Base-by-base conservation (phyloP, 768 basidiomycete species). In the Auriculariales sp. region DNA sequence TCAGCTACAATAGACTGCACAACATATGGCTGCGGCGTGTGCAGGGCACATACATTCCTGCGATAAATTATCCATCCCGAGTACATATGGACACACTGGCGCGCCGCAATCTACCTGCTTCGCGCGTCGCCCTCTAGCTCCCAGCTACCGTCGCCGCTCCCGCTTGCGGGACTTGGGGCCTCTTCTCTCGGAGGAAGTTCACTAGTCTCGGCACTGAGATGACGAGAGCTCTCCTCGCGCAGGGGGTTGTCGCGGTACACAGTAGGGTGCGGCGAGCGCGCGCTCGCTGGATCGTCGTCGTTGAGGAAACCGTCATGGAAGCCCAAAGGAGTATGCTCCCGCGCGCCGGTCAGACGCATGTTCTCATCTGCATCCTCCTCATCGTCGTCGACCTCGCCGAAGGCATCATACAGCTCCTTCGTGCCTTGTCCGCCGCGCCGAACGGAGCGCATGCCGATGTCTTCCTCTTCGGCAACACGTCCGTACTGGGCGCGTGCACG, bases 341-440 rank as follows among this genome's bases (percentile, higher is more conserved):
- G 44, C 35, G 32, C 54, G 27, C 67, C 65, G 4, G 72, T 71
- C 47, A 93, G 67, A 28, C 74, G 75, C 0, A 81, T 80, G 54
- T 73, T 72, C 60, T 92, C 91, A 57, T 87, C 77, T 12, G 68
- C 79, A 6, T 52, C 59, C 51, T 84, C 81, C 14, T 82, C 83
- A 39, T 88, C 84, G 53, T 89, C 91, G 28, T 82, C 84, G 25
- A 81, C 73, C 59, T 91, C 90, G 30, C 90, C 91, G 65, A 98
- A 98, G 15, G 94, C 93, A 64, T 98, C 92, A 58, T 97, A 98
- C 53, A 99, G 61, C 65, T 97, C 94, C 66, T 84, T 84, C 46
- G 91, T 85, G 46, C 81, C 72, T 10, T 47, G 49, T 33, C 53
- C 58, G 7, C 49, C 50, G 4, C 55, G 55, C 31, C 72, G 67